phyloP scores from a whole-genome alignment of 164 flowering plant genomes.

The Chimonanthus salicifolius region DNA sequence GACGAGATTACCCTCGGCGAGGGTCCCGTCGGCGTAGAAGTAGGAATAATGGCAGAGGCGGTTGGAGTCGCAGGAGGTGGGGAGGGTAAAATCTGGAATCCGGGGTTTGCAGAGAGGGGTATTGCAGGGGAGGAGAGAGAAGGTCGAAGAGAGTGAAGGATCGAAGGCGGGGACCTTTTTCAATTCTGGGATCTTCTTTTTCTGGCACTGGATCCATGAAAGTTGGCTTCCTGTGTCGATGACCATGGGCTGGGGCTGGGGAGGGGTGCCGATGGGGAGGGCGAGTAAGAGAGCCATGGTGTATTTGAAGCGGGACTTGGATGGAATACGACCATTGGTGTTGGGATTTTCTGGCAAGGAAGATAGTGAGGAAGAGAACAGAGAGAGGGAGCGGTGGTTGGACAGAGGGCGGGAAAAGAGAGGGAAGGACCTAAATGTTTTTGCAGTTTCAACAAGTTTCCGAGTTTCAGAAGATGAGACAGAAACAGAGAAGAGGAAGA shows the following conservation, averaged over 20 bases:
- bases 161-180: conserved; percentile 39
- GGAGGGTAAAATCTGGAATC: conserved; percentile 64
- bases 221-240: conserved; percentile 83
- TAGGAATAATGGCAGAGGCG: conserved; percentile 76
- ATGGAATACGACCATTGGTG: not conserved
- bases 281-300: conserved; percentile 59
- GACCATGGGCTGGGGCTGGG: conserved; percentile 66
- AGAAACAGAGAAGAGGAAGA: conserved; percentile 9
- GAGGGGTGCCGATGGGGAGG: conserved; percentile 75
- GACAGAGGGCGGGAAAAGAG: conserved; percentile 19
- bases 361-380: conserved; percentile 15
- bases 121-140: conserved; percentile 59
- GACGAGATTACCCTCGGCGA: conserved; percentile 79
- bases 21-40: conserved; percentile 81
- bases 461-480: conserved; percentile 7
- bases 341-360: conserved; percentile 7
- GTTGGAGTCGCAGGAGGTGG: conserved; percentile 65
- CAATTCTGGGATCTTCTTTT: conserved; percentile 6
- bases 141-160: conserved; percentile 76
- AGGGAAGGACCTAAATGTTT: conserved; percentile 28
- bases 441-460: not conserved
- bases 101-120: conserved; percentile 71
- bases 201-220: conserved; percentile 72
- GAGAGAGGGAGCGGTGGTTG: conserved; percentile 1
- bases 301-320: conserved; percentile 42